Base-by-base conservation (phyloP, 768 basidiomycete species). In the Boletus coccyginus region DNA sequence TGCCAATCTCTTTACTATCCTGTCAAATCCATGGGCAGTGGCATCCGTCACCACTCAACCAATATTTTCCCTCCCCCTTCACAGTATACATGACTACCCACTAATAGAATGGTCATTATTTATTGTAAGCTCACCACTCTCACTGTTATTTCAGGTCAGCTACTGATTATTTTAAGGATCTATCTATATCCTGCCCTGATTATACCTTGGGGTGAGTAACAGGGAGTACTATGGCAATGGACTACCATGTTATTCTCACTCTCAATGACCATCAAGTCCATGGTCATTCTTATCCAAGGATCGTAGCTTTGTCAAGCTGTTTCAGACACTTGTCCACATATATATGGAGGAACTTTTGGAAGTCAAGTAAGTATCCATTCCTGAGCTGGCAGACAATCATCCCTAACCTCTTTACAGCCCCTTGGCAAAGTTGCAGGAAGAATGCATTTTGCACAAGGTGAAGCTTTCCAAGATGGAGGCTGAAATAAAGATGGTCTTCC, bases 401-500 rank as follows among this genome's bases (percentile, higher is more conserved):
- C 60, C 58, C 52, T 70, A 39, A 66, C 47, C 27, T 51, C 48
- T 56, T 54, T 46, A 3, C 64, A 98, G 96, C 76, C 97, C 97
- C 59, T 95, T 94, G 47, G 91, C 90, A 56, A 90, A 94, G 74
- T 83, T 93, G 77, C 94, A 95, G 61, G 97, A 99, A 71, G 97
- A 99, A 71, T 90, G 97, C 55, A 80, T 92, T 50, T 74, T 98
- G 69, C 96, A 99, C 76, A 97, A 99, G 76, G 90, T 92, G 63
- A 98, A 98, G 74, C 85, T 99, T 52, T 85, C 92, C 53, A 99
- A 99, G 86, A 98, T 98, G 89, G 97, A 99, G 78, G 91, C 94
- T 53, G 97, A 98, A 81, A 99, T 99, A 97, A 98, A 98, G 86
- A 94, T 96, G 92, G 97, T 99, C 66, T 99, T 99, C 94, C 94